These are phyloP conservation scores for Penicillium sp. DNA, from an alignment of 2,329 filamentous ascomycete species.

Conservation along the genomic window DNA sequence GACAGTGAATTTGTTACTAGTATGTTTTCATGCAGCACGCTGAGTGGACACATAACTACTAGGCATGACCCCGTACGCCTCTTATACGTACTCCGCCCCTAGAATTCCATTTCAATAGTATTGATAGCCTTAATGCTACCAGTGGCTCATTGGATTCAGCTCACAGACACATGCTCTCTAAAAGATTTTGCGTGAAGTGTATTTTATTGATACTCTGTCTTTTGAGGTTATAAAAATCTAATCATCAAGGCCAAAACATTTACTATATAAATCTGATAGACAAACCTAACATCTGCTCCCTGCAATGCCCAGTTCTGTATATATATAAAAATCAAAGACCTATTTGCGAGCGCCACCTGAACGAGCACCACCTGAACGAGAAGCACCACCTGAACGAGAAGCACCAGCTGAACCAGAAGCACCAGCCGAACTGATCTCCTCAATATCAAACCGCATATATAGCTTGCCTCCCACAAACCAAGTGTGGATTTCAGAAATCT, in stretches of 20 bases:
- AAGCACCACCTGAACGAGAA: neutral
- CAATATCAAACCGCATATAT: slow-evolving; percentile 4
- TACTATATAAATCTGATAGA: neutral
- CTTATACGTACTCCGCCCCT: too few relatives aligned
- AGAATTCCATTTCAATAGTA: neutral
- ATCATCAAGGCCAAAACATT: neutral
- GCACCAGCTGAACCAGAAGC: neutral
- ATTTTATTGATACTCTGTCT: neutral
- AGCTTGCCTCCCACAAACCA: neutral
- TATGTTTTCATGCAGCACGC: too few relatives aligned
- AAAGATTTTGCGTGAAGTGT: neutral
- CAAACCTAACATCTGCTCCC: neutral
- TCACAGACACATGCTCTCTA: neutral
- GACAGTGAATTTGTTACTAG: too few relatives aligned
- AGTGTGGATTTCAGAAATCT: neutral
- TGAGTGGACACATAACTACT: too few relatives aligned
- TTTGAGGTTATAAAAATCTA: neutral
- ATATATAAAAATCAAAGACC: neutral
- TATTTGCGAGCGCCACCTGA: neutral
- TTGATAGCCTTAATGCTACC: neutral
- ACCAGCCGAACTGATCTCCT: too few relatives aligned
- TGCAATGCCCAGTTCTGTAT: neutral
- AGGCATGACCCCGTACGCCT: too few relatives aligned
- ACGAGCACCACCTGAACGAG: neutral
- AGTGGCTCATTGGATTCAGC: neutral